phyloP scores from a whole-genome alignment of 768 basidiomycete genomes.

The Xerocomellus amylosporus region DNA sequence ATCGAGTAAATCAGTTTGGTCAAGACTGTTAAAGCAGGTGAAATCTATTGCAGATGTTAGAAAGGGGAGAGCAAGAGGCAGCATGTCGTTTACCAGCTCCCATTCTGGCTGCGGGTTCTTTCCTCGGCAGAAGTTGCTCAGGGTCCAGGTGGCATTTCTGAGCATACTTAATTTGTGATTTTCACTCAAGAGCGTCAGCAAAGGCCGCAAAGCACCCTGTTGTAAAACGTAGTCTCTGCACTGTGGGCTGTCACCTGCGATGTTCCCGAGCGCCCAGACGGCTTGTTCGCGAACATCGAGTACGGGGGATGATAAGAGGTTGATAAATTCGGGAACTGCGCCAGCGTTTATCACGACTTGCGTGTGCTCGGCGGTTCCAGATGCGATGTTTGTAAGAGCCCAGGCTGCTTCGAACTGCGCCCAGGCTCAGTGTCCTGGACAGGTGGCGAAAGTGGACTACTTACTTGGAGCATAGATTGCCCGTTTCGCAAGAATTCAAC shows the following conservation, averaged over 20 bases:
- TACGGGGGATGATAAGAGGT: constrained; percentile 89
- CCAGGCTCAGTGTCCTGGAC: constrained; percentile 7
- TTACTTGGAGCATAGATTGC: constrained; percentile 81
- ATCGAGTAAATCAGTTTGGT: constrained; percentile 98
- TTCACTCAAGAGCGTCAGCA: constrained; percentile 86
- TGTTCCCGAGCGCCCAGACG: constrained; percentile 99
- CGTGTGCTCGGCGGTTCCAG: constrained; percentile 97
- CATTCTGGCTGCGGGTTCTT: constrained; percentile 98
- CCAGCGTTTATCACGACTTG: constrained; percentile 94
- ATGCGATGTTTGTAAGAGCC: constrained; percentile 97
- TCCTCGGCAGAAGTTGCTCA: constrained; percentile 98
- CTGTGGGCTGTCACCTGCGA: constrained; percentile 96
- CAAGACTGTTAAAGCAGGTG: constrained; percentile 92
- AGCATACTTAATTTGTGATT: constrained; percentile 99
- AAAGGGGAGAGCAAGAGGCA: constrained; percentile 8
- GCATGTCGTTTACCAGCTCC: constrained; percentile 69
- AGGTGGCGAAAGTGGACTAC: constrained; percentile 17
- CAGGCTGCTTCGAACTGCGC: constrained; percentile 92
- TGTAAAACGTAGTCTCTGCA: constrained; percentile 97
- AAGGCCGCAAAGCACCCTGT: constrained; percentile 89
- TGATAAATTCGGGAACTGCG: constrained; percentile 97
- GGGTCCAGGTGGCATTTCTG: constrained; percentile 96
- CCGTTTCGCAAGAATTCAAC: constrained; percentile 87
- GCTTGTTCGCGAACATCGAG: constrained; percentile 98
- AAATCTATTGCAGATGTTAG: constrained; percentile 62